phyloP scores from a whole-genome alignment of 2,329 filamentous ascomycete genomes.

The Mycosphaerella sp. region DNA sequence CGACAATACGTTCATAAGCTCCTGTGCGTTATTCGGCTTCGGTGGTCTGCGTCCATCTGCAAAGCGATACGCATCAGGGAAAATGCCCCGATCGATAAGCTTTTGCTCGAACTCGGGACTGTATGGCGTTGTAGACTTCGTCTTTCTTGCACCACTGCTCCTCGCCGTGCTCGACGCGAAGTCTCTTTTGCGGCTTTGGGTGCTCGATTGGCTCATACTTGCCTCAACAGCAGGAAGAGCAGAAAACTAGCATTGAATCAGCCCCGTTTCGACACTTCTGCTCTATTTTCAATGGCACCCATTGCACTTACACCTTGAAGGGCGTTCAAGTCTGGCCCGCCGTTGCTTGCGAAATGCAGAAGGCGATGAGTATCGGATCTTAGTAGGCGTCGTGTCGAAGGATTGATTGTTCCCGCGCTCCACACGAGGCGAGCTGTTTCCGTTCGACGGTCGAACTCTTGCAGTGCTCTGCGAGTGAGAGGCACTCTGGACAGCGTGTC shows the following conservation, averaged over 20 bases:
- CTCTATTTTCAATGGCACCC: too few species aligned
- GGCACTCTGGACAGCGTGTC: conserved; percentile 1
- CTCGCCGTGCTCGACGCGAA: not conserved
- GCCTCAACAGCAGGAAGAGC: not conserved
- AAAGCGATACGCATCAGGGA: conserved; percentile 11
- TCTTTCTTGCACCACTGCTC: conserved; percentile 12
- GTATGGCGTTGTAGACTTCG: conserved; percentile 22
- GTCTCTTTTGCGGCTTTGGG: not conserved
- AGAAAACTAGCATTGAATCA: too few species aligned
- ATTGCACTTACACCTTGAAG: not conserved
- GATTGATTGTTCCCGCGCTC: not conserved
- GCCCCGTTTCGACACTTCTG: not conserved
- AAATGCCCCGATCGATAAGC: conserved; percentile 25
- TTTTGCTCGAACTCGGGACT: conserved; percentile 27
- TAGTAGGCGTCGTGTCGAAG: not conserved
- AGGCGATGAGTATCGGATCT: conserved; percentile 1
- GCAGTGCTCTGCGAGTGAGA: not conserved
- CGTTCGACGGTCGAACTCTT: conserved; percentile 1
- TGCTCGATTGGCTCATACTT: not conserved
- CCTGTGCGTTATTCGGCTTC: not conserved
- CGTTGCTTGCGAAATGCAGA: not conserved
- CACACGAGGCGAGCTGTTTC: not conserved
- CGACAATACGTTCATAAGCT: too few species aligned
- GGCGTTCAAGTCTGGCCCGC: not conserved
- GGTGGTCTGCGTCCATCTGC: too few species aligned